Evolutionary conservation across 345 rosid species (phyloP).

Genomic region (Rhodomyrtus tomentosa): DNA sequence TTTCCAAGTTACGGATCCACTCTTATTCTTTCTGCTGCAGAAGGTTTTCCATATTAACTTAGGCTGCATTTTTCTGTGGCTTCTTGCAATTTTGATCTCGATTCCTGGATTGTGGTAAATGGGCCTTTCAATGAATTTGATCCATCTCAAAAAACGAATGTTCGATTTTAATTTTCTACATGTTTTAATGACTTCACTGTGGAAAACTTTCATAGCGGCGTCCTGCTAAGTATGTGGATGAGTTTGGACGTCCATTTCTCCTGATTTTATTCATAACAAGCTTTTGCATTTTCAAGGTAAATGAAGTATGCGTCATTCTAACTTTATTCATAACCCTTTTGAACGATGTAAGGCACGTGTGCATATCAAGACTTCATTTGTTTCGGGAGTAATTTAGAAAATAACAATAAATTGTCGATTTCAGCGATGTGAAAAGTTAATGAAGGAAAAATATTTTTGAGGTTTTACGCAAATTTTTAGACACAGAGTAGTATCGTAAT

Average conservation of each 20-base stretch:
- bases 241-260: neutral
- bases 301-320: neutral
- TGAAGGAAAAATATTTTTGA: no score
- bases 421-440: no score
- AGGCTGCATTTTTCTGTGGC: neutral
- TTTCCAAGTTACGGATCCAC: neutral
- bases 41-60: neutral
- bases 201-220: neutral
- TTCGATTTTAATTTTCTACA: neutral
- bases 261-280: neutral
- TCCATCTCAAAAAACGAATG: neutral
- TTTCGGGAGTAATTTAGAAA: no score
- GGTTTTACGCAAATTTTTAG: no score
- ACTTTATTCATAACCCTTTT: neutral
- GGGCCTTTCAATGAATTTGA: neutral
- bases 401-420: no score
- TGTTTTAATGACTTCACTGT: neutral
- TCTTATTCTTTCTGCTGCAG: neutral
- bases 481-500: no score
- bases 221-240: neutral
- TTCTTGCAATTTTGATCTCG: neutral
- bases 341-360: neutral
- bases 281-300: neutral
- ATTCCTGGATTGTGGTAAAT: neutral
- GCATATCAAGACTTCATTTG: neutral